Conservation (phyloP, 2,329 filamentous ascomycete genomes). For the Neopestalotiopsis sp. region DNA sequence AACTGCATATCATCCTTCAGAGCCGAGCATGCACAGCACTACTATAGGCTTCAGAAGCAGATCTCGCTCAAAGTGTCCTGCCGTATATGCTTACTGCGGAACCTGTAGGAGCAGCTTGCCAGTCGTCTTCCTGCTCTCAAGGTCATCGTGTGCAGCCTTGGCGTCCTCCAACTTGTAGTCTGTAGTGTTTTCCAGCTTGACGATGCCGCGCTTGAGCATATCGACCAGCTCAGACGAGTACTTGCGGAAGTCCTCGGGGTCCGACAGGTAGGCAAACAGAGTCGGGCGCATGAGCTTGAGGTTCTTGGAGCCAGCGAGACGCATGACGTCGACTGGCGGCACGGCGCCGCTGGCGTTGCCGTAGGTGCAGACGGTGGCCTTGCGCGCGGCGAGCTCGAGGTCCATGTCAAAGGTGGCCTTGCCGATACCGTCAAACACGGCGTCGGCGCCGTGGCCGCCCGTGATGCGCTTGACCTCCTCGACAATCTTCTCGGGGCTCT, state of each 20-base stretch:
- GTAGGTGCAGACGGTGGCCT: conserved; percentile 80
- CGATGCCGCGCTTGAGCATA: conserved; percentile 66
- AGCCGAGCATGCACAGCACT: background rate
- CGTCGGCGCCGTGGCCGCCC: conserved; percentile 72
- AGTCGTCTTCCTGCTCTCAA: conserved; percentile 82
- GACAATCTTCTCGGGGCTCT: conserved; percentile 63
- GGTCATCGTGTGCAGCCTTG: conserved; percentile 74
- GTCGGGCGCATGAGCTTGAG: conserved; percentile 77
- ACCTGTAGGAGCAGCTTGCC: conserved; percentile 76
- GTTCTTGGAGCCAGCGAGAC: conserved; percentile 69
- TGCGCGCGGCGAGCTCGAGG: conserved; percentile 74
- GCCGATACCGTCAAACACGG: conserved; percentile 86
- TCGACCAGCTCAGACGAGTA: conserved; percentile 77
- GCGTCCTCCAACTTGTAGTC: conserved; percentile 78
- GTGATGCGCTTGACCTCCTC: conserved; percentile 72
- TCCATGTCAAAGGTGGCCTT: conserved; percentile 83
- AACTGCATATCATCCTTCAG: background rate
- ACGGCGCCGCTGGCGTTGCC: conserved; percentile 83
- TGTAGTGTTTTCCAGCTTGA: conserved; percentile 72
- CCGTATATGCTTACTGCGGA: conserved; percentile 28
- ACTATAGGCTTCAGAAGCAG: background rate
- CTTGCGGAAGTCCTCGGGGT: conserved; percentile 71
- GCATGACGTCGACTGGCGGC: conserved; percentile 64
- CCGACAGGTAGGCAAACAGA: conserved; percentile 73
- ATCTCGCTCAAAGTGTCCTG: background rate